Percentiles rank a stretch among this genome's conserved stretches.
phyloP scores from a whole-genome alignment of 129 eudicot genomes.

The Flaveria robusta region DNA sequence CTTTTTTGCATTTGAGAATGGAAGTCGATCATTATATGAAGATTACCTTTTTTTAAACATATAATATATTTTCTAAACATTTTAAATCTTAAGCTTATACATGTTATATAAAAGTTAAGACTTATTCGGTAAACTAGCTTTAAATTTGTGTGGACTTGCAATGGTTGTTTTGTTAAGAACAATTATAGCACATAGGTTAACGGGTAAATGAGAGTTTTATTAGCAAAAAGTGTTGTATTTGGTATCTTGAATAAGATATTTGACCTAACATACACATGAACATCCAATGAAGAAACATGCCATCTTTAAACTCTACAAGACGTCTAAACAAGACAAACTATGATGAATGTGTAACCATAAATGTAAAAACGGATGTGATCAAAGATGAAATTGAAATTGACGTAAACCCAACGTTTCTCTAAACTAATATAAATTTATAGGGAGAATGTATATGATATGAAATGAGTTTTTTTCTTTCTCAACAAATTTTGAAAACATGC shows the following conservation, averaged over 20 bases:
- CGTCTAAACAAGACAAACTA: not conserved
- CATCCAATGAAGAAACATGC: conserved; percentile 6
- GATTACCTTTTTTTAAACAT: no score
- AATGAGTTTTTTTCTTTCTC: no score
- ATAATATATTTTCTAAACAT: no score
- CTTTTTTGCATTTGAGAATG: no score
- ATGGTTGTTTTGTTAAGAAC: no score
- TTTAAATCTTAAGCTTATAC: no score
- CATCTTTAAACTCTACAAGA: not conserved
- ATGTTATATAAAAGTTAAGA: no score
- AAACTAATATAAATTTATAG: no score
- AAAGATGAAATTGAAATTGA: not conserved
- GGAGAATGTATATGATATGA: no score
- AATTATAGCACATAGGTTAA: not conserved
- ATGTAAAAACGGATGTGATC: not conserved
- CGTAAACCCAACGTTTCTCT: no score
- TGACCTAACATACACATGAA: conserved; percentile 17
- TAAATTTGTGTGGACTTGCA: not conserved
- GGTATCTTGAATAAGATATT: not conserved
- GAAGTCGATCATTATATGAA: not conserved
- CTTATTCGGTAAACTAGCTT: not conserved
- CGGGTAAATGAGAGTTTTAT: not conserved
- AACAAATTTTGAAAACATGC: no score
- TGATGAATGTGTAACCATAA: not conserved
- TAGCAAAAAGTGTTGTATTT: not conserved